phyloP scores from a whole-genome alignment of 2,329 filamentous ascomycete genomes.

The Fusarium coffeatum region DNA sequence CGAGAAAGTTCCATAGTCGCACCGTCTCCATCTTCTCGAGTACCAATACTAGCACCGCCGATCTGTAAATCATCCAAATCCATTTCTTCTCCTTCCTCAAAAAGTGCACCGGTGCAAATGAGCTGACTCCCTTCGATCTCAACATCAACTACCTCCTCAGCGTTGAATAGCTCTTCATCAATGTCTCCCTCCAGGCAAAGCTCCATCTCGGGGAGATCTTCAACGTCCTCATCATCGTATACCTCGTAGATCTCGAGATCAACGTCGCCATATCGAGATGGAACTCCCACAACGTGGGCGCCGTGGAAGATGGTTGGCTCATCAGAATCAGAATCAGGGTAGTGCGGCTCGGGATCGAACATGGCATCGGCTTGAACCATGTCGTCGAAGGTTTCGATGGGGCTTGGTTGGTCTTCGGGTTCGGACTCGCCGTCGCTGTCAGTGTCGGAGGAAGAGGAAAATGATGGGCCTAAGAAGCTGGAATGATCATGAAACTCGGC shows the following conservation, averaged over 20 bases:
- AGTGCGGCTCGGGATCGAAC: slow-evolving; percentile 33
- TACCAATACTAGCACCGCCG: too few relatives aligned
- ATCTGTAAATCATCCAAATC: background rate
- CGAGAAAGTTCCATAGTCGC: background rate
- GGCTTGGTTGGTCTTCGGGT: slow-evolving; percentile 4
- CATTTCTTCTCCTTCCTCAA: slow-evolving; percentile 26
- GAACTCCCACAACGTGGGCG: slow-evolving; percentile 40
- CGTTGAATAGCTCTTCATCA: slow-evolving; percentile 43
- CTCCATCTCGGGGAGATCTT: slow-evolving; percentile 47
- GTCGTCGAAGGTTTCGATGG: background rate
- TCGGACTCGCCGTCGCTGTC: slow-evolving; percentile 8
- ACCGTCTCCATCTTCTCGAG: background rate
- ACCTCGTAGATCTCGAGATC: slow-evolving; percentile 50
- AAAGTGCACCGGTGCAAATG: slow-evolving; percentile 30
- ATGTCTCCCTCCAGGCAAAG: slow-evolving; percentile 46
- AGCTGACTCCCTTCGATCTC: slow-evolving; percentile 43
- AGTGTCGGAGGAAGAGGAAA: background rate
- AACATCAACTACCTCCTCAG: slow-evolving; percentile 44
- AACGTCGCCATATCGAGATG: slow-evolving; percentile 4
- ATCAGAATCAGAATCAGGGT: slow-evolving; percentile 37
- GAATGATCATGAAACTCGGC: background rate
- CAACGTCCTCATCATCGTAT: slow-evolving; percentile 43
- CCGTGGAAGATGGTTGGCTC: slow-evolving; percentile 46
- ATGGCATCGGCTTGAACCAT: slow-evolving; percentile 37
- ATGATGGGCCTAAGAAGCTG: background rate